A percentile compares a stretch with the other conserved stretches of the same genome.
Conservation (phyloP, 768 basidiomycete genomes). For the Russula sp. region DNA sequence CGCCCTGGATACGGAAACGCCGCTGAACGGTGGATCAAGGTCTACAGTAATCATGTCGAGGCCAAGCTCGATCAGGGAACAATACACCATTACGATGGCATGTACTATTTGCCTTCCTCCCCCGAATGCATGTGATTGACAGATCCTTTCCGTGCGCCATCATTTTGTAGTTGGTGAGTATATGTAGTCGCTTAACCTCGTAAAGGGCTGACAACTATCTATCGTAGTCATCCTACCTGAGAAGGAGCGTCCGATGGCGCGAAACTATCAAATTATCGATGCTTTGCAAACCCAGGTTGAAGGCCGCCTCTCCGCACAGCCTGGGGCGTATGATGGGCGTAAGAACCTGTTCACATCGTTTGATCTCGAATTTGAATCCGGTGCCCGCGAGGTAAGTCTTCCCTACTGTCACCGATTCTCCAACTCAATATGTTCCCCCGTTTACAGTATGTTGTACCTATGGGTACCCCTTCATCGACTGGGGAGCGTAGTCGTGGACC, state of each 20-base stretch:
- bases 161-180: slow-evolving; percentile 39
- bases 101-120: slow-evolving; percentile 25
- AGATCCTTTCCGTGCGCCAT: neutral
- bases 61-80: slow-evolving; percentile 53
- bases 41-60: slow-evolving; percentile 55
- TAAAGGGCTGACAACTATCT: slow-evolving; percentile 32
- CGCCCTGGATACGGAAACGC: slow-evolving; percentile 55
- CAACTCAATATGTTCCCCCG: neutral
- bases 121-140: neutral
- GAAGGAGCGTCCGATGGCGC: slow-evolving; percentile 53
- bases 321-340: slow-evolving; percentile 71
- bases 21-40: slow-evolving; percentile 39
- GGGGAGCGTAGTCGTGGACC: slow-evolving; percentile 32
- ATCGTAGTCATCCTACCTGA: slow-evolving; percentile 49
- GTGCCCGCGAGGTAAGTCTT: slow-evolving; percentile 42
- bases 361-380: slow-evolving; percentile 50
- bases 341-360: slow-evolving; percentile 68
- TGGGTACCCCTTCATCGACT: slow-evolving; percentile 25
- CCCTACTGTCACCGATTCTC: neutral
- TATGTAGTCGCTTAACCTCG: neutral
- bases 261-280: slow-evolving; percentile 66
- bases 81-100: slow-evolving; percentile 77
- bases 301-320: slow-evolving; percentile 60
- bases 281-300: slow-evolving; percentile 53
- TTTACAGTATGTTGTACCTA: slow-evolving; percentile 55